Evolutionary conservation across 345 rosid genomes (phyloP).

Genomic region (Aquilaria yunnanensis): DNA sequence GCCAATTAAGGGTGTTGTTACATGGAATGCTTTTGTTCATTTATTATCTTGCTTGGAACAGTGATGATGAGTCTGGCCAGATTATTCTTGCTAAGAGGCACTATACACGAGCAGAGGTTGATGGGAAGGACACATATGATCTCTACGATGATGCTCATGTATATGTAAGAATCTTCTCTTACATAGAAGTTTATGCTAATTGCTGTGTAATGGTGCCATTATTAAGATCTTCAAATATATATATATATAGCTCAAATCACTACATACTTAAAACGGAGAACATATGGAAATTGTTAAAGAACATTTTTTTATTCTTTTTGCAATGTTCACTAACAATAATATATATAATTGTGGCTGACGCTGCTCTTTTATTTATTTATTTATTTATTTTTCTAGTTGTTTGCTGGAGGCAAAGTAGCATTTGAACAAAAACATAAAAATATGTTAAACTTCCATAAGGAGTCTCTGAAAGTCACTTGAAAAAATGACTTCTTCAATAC

Average conservation of each 20-base stretch:
- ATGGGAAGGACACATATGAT: constrained; percentile 26
- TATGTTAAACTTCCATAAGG: too few relatives aligned
- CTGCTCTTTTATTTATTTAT: not conserved
- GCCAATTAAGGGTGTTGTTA: not conserved
- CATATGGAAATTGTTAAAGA: not conserved
- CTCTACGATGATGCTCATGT: constrained; percentile 66
- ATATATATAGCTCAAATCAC: too few relatives aligned
- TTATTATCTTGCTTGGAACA: constrained; percentile 5
- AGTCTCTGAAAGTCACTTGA: too few relatives aligned
- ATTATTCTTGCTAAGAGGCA: constrained; percentile 40
- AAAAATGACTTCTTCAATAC: too few relatives aligned
- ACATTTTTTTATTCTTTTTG: not conserved
- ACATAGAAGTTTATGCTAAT: too few relatives aligned
- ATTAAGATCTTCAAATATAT: too few relatives aligned
- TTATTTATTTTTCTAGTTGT: not conserved
- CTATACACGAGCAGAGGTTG: constrained; percentile 38
- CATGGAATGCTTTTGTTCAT: not conserved
- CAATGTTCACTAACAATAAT: not conserved
- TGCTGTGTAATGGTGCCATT: too few relatives aligned
- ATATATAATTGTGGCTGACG: not conserved
- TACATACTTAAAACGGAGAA: too few relatives aligned
- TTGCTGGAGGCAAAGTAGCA: too few relatives aligned
- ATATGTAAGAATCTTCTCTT: constrained; percentile 24
- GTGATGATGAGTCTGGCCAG: constrained; percentile 26
- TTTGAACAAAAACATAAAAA: too few relatives aligned